Base-by-base conservation (phyloP, 2,329 filamentous ascomycete genomes). In the Scorias spongiosa region DNA sequence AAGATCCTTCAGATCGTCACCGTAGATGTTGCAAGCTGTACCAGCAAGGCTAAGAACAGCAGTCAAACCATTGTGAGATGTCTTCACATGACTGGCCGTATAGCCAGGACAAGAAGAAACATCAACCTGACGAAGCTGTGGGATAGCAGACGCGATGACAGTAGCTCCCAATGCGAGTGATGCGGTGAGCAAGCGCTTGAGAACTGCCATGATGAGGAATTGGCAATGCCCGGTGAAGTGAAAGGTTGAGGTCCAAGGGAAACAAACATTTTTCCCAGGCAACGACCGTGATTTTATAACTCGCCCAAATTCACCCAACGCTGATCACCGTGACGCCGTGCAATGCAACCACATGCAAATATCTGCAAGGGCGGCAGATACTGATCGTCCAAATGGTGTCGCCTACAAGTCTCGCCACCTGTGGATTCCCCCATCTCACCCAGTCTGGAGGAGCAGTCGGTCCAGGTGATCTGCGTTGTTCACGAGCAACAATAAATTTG, bases 21-120 rank as follows among this genome's bases (percentile, higher is more conserved):
- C 75, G 51, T 77, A 80, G 12, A 64, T 64, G 54, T 79, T 74
- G 59, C 78, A 81, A 5, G 80, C 69, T 9, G 67, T 54, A 0
- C 84, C 84, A 7, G 81, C 81, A 10, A 93, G 71, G 2, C 63
- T 70, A 40, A 93, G 67, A 49, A 81, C 72, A 1, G 84, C 86
- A 1, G 75, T 82, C 43, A 91, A 64, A 8, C 75, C 75, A 41
- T 65, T 66, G 30, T 60, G 55, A 0, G 66, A 73, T 42, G 68
- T 61, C 42, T 66, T 59, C 11, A 84, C 67, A 55, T 81, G 76
- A 14, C 69, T 72, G 2, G 80, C 81, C 26, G 57, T 69, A 63
- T 86, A 87, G 11, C 82, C 81, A 0, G 80, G 79, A 54, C 82
- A 86, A 5, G 48, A 41, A 12, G 46, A 48, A 15, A 52, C 39